Base-by-base conservation (phyloP, 805 yeast genomes). In the Cyberlindnera galapagoensis region DNA sequence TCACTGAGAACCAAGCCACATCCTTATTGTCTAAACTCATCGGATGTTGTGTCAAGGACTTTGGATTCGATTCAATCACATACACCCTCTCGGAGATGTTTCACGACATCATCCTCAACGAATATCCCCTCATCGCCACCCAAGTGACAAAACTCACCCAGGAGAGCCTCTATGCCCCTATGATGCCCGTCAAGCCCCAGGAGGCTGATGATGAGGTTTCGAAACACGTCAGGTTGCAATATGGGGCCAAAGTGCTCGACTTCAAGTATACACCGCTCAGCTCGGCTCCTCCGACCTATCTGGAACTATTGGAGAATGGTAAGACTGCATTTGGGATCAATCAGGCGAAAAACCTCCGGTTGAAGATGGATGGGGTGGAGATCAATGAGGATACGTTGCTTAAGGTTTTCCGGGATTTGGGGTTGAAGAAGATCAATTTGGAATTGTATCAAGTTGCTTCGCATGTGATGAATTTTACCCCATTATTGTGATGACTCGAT, bases 221-320 rank as follows among this genome's bases (percentile, higher is more conserved):
- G 40, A 52, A 63, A 24, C 59, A 62, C 4, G 73, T 71, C 4
- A 46, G 59, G 5, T 56, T 82, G 16, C 65, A 63, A 36, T 82
- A 73, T 49, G 66, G 72, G 10, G 61, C 69, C 7, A 68, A 71
- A 21, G 63, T 61, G 18, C 68, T 87, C 33, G 71, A 76, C 27
- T 80, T 88, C 48, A 69, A 74, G 4, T 88, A 70, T 54, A 74
- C 82, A 10, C 66, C 75, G 5, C 56, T 65, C 28, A 72, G 75
- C 41, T 73, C 80, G 27, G 80, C 94, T 0, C 80, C 94, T 6
- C 97, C 97, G 3, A 79, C 92, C 0, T 60, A 78, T 24, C 49
- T 68, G 18, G 97, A 88, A 56, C 58, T 88, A n/a, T 46, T 86
- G 9, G 83, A 81, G 35, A 87, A 86, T 51, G 86, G 85, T 11